Percentiles rank a stretch among this genome's conserved stretches.
Evolutionary conservation across 2,329 filamentous ascomycete genomes (phyloP).

Genomic region (Colletotrichum godetiae): DNA sequence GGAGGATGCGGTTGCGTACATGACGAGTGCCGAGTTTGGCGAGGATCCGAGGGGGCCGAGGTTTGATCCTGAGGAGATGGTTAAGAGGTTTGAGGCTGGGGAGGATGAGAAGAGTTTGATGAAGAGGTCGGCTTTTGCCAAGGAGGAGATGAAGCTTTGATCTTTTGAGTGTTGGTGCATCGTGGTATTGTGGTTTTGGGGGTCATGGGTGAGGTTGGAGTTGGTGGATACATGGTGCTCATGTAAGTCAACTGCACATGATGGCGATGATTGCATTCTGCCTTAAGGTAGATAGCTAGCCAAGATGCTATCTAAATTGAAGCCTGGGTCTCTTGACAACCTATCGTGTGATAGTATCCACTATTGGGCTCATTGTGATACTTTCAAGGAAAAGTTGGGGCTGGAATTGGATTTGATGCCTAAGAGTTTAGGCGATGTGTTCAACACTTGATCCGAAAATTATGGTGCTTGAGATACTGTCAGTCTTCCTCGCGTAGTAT

Average conservation of each 20-base stretch:
- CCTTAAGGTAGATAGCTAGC: too few relatives aligned
- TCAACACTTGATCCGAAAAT: too few relatives aligned
- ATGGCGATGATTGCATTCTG: neutral
- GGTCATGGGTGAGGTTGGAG: too few relatives aligned
- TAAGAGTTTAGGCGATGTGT: too few relatives aligned
- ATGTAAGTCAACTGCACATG: neutral
- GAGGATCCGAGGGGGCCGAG: slow-evolving; percentile 48
- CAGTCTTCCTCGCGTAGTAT: too few relatives aligned
- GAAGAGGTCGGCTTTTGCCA: neutral
- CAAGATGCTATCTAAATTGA: too few relatives aligned
- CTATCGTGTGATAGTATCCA: too few relatives aligned
- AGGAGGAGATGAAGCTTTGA: neutral
- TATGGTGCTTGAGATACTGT: too few relatives aligned
- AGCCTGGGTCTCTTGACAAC: too few relatives aligned
- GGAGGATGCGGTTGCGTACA: slow-evolving; percentile 52
- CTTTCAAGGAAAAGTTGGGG: too few relatives aligned
- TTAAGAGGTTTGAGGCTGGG: slow-evolving; percentile 16
- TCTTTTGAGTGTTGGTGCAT: accelerated
- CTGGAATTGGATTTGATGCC: too few relatives aligned
- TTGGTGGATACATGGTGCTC: neutral
- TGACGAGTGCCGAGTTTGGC: slow-evolving; percentile 48
- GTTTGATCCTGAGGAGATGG: slow-evolving; percentile 21
- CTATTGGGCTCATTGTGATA: too few relatives aligned
- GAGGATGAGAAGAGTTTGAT: slow-evolving; percentile 19
- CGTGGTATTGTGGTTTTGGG: neutral